phyloP scores from a whole-genome alignment of 495 filamentous ascomycete species.

The Neurospora sp. region DNA sequence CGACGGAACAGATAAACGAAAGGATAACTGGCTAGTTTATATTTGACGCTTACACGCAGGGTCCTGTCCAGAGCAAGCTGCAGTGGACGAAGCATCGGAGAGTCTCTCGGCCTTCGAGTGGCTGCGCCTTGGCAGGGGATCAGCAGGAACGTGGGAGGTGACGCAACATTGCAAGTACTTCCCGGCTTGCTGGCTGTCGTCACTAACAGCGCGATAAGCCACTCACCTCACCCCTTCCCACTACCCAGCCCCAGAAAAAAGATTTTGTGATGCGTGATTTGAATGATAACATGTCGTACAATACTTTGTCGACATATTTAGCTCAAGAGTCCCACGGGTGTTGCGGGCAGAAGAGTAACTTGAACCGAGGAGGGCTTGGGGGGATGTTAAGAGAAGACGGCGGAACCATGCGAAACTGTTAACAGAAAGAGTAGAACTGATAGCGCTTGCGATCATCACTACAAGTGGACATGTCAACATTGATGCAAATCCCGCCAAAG shows the following conservation, averaged over 20 bases:
- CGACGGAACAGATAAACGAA: not conserved
- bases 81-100: not conserved
- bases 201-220: not conserved
- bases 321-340: no score
- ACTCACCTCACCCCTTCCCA: no score
- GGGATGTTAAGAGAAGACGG: not conserved
- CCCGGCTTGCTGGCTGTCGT: not conserved
- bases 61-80: not conserved
- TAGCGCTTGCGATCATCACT: not conserved
- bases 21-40: not conserved
- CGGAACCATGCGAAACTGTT: not conserved
- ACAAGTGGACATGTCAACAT: not conserved
- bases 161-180: conserved; percentile 8
- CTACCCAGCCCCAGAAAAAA: no score
- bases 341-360: no score
- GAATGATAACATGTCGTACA: no score
- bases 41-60: not conserved
- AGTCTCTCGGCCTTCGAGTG: not conserved
- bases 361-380: not conserved
- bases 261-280: no score
- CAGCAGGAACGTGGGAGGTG: conserved; percentile 8
- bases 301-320: no score
- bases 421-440: not conserved
- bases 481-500: not conserved
- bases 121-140: conserved; percentile 8